Conservation (phyloP, 2,329 filamentous ascomycete species). For the Emergomyces orientalis region DNA sequence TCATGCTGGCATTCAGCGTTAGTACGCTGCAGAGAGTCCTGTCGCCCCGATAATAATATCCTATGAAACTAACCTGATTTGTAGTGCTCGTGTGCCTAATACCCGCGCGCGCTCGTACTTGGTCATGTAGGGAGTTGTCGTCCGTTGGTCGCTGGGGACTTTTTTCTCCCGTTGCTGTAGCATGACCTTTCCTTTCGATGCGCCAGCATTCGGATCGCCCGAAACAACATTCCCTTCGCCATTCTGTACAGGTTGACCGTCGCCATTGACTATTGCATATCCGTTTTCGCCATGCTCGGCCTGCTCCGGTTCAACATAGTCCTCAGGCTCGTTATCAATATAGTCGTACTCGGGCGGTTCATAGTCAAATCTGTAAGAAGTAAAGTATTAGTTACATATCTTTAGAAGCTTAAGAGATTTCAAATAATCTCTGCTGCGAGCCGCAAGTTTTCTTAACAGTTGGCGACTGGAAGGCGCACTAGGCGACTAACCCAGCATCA, state of each 20-base stretch:
- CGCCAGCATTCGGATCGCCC: constrained; percentile 44
- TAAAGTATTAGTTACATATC: not conserved
- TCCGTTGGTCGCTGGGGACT: constrained; percentile 77
- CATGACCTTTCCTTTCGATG: constrained; percentile 43
- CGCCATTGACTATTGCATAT: constrained; percentile 45
- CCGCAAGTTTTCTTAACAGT: not conserved
- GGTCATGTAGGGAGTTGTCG: constrained; percentile 97
- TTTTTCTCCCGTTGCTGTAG: constrained; percentile 64
- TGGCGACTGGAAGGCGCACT: not conserved
- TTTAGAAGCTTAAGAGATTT: not conserved
- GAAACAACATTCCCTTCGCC: constrained; percentile 36
- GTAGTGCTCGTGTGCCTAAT: constrained; percentile 81
- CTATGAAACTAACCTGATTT: constrained; percentile 66
- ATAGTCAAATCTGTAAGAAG: constrained; percentile 35
- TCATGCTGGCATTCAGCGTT: constrained; percentile 58
- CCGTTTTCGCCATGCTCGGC: constrained; percentile 45
- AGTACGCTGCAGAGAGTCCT: constrained; percentile 13
- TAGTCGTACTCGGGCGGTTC: constrained; percentile 53
- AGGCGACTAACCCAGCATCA: constrained; percentile 45
- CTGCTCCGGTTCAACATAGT: constrained; percentile 49
- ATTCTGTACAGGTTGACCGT: constrained; percentile 38
- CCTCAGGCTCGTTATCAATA: constrained; percentile 57
- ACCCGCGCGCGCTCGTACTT: constrained; percentile 97
- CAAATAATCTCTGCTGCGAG: not conserved
- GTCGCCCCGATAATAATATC: not conserved